Conservation (phyloP, 1,284 basidiomycete species). For the Ceratobasidium sp. region DNA sequence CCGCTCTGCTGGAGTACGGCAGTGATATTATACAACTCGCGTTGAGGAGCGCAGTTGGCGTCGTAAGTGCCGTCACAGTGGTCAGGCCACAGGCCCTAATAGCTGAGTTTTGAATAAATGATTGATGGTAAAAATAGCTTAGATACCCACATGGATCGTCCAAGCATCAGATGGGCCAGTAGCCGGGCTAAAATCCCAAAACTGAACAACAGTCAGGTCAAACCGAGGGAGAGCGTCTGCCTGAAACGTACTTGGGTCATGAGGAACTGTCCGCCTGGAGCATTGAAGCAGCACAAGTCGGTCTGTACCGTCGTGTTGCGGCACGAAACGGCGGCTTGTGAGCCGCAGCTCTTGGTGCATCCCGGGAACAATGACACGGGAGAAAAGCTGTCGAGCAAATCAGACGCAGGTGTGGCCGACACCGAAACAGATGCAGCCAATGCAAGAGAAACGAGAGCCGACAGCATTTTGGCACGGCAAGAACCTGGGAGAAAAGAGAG, state of each 20-base stretch:
- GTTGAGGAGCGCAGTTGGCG: slow-evolving; percentile 46
- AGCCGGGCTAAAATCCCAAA: slow-evolving; percentile 37
- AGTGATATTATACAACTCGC: slow-evolving; percentile 46
- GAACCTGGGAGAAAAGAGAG: background rate
- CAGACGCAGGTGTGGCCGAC: slow-evolving; percentile 17
- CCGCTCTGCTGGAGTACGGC: slow-evolving; percentile 44
- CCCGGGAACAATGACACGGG: background rate
- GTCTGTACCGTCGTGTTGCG: slow-evolving; percentile 36
- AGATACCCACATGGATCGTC: slow-evolving; percentile 44
- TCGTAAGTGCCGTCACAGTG: slow-evolving; percentile 50
- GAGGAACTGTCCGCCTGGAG: slow-evolving; percentile 28
- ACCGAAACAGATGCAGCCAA: slow-evolving; percentile 14
- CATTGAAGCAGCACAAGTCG: slow-evolving; percentile 38
- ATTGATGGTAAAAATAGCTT: background rate
- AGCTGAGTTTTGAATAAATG: background rate
- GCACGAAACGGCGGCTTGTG: slow-evolving; percentile 22
- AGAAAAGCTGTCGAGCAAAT: slow-evolving; percentile 5
- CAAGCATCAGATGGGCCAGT: slow-evolving; percentile 44
- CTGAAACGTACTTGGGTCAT: slow-evolving; percentile 28
- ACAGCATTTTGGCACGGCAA: slow-evolving; percentile 3
- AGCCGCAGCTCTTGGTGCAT: slow-evolving; percentile 9
- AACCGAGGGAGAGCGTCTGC: background rate
- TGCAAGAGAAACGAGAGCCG: slow-evolving; percentile 12
- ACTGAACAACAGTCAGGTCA: slow-evolving; percentile 6
- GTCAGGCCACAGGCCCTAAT: slow-evolving; percentile 44